These are phyloP conservation scores for Luffa aegyptiaca DNA, from an alignment of 306 rosid genomes.

Conservation along the genomic window DNA sequence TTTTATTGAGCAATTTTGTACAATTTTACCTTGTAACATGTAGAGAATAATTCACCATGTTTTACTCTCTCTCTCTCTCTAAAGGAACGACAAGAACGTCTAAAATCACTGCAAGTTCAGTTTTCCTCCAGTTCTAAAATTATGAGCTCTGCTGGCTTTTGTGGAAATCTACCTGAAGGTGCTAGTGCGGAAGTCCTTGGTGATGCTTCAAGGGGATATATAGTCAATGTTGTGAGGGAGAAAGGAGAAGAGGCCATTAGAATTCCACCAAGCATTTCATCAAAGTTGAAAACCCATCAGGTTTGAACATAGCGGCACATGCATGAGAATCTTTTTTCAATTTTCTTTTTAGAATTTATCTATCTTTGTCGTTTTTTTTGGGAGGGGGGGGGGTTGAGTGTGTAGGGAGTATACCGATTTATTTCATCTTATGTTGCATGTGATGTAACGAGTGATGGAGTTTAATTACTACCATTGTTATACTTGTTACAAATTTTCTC, in stretches of 20 bases:
- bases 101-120: conserved; percentile 68
- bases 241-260: conserved; percentile 85
- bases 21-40: neutral
- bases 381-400: no score
- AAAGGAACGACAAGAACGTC: conserved; percentile 94
- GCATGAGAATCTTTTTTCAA: neutral
- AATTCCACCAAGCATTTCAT: conserved; percentile 87
- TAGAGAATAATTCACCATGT: conserved; percentile 8
- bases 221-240: conserved; percentile 94
- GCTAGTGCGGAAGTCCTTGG: conserved; percentile 70
- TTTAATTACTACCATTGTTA: neutral
- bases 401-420: neutral
- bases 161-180: conserved; percentile 67
- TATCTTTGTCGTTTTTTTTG: neutral
- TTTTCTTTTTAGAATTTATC: neutral
- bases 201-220: conserved; percentile 62
- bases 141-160: conserved; percentile 41
- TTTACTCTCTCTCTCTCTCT: neutral
- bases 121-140: conserved; percentile 60
- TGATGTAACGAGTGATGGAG: neutral
- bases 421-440: neutral
- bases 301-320: conserved; percentile 22
- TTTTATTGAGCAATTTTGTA: conserved; percentile 2
- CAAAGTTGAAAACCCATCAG: conserved; percentile 85
- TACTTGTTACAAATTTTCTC: neutral